Percentiles rank a stretch among this genome's conserved stretches.
phyloP scores from a whole-genome alignment of 1,284 basidiomycete species.

The Microbotryomycetes sp. region DNA sequence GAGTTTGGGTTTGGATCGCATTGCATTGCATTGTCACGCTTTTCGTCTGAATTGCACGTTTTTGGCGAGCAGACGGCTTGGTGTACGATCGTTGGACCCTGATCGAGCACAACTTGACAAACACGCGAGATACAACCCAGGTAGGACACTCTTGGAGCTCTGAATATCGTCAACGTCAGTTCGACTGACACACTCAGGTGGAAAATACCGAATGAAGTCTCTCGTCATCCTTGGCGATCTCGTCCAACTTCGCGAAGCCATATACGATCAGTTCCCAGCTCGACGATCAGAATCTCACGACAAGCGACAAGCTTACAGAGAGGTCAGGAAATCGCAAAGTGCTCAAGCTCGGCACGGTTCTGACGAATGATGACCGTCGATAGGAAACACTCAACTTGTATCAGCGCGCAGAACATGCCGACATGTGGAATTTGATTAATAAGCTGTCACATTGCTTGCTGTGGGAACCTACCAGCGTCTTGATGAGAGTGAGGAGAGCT shows the following conservation, averaged over 20 bases:
- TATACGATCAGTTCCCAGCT: conserved; percentile 14
- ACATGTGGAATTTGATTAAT: conserved; percentile 11
- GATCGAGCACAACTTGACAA: not conserved
- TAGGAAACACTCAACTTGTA: conserved; percentile 21
- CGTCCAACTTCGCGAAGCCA: conserved; percentile 27
- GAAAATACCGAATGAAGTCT: not conserved
- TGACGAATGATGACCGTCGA: not conserved
- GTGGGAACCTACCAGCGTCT: conserved; percentile 25
- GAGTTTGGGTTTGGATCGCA: not conserved
- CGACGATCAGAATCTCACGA: conserved; percentile 5
- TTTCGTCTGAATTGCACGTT: not conserved
- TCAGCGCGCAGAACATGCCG: not conserved
- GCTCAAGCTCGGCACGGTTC: not conserved
- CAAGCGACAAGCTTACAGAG: conserved; percentile 13
- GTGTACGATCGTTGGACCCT: conserved; percentile 27
- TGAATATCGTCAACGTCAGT: too few species aligned
- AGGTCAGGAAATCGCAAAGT: not conserved
- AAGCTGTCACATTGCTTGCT: conserved; percentile 29
- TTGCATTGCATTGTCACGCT: too few species aligned
- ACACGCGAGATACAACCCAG: not conserved
- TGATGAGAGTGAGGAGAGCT: conserved; percentile 18
- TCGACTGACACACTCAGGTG: too few species aligned
- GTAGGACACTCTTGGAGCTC: too few species aligned
- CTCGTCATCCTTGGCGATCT: conserved; percentile 31
- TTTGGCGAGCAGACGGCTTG: conserved; percentile 12